A percentile compares a stretch with the other conserved stretches of the same genome.
Evolutionary conservation across 352 stramenopile genomes (phyloP).

Genomic region (Paralagenidium karlingii): DNA sequence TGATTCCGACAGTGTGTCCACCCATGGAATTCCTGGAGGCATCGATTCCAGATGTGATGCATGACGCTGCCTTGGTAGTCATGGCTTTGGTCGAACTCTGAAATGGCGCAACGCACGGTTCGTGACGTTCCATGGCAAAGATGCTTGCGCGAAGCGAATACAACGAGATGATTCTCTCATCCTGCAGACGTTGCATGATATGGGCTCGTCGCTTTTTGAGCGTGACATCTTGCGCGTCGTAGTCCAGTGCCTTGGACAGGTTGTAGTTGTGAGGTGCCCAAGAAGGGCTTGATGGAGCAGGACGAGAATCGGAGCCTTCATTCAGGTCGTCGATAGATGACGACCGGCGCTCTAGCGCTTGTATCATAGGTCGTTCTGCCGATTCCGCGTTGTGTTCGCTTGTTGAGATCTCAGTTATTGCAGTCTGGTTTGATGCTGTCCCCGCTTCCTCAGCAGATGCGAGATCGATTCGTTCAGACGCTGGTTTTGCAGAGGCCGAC

Average conservation of each 20-base stretch:
- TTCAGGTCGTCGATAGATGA: background rate
- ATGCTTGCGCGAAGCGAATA: conserved; percentile 66
- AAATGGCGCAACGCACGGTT: no score
- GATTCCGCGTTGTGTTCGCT: no score
- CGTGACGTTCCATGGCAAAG: conserved; percentile 40
- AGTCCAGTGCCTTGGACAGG: background rate
- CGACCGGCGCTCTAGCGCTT: no score
- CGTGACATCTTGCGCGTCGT: conserved; percentile 8
- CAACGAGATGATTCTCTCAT: conserved; percentile 69
- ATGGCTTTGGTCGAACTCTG: background rate
- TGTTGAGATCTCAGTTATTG: no score
- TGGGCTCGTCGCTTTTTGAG: conserved; percentile 38
- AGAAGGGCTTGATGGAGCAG: background rate
- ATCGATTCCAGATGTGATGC: background rate
- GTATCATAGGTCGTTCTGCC: no score
- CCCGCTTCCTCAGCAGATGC: background rate
- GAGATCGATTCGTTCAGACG: background rate
- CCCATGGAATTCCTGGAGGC: background rate
- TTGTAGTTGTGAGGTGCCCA: no score
- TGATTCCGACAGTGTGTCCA: background rate
- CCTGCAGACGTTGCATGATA: conserved; percentile 37
- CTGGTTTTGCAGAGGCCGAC: background rate
- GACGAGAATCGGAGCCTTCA: background rate
- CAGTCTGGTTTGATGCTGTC: background rate
- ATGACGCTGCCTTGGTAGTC: background rate